phyloP scores from a whole-genome alignment of 2,329 filamentous ascomycete species.

The Talaromyces sp. region DNA sequence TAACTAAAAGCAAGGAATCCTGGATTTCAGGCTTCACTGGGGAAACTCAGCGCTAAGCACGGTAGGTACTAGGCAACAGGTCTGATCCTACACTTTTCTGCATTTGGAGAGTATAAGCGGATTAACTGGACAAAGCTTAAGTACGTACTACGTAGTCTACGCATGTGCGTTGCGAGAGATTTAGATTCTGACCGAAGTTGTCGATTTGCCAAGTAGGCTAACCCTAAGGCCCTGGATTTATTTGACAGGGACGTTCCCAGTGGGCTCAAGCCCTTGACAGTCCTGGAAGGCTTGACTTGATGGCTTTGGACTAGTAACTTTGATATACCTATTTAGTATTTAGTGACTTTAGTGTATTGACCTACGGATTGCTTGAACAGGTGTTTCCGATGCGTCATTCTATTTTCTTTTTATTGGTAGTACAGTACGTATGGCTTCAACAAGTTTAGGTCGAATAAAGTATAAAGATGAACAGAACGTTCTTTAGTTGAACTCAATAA shows the following conservation, averaged over 20 bases:
- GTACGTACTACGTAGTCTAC: background rate
- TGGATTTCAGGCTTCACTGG: background rate
- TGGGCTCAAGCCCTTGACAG: background rate
- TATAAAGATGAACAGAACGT: background rate
- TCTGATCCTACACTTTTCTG: conserved; percentile 6
- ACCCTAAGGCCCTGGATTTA: background rate
- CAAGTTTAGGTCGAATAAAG: background rate
- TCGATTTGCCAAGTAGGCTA: background rate
- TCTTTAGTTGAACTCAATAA: background rate
- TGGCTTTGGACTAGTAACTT: background rate
- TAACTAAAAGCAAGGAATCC: background rate
- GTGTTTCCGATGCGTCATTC: background rate
- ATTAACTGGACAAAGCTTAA: background rate
- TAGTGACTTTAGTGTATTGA: too few species aligned
- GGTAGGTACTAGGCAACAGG: background rate
- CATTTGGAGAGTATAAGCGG: conserved; percentile 6
- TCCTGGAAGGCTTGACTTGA: background rate
- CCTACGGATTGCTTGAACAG: background rate
- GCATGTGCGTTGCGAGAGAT: background rate
- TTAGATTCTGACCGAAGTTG: background rate
- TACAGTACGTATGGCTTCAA: background rate
- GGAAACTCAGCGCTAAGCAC: too few species aligned
- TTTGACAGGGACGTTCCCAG: background rate
- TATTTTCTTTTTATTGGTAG: background rate
- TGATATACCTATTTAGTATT: background rate